Conservation (phyloP, 2,329 filamentous ascomycete species). For the Penicillium sp. region DNA sequence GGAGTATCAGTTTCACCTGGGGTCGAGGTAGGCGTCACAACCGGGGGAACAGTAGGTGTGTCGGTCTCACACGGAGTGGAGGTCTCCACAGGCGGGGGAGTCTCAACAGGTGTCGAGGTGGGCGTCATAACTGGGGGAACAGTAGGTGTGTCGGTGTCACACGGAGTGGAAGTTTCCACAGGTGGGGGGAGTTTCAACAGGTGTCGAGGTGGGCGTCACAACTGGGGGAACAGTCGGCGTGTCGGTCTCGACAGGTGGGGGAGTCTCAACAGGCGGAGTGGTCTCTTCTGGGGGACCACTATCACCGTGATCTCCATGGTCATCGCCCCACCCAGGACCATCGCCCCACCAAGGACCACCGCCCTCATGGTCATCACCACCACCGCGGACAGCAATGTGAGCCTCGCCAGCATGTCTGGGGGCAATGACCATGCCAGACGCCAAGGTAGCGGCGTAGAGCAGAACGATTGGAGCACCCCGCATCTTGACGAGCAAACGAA, state of each 20-base stretch:
- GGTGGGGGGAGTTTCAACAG: background rate
- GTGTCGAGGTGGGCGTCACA: background rate
- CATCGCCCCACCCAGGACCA: conserved; percentile 10
- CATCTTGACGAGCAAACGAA: conserved; percentile 22
- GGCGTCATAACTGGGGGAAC: background rate
- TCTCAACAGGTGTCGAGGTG: background rate
- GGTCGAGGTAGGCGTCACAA: background rate
- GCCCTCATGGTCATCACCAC: conserved; percentile 5
- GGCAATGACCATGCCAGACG: conserved; percentile 18
- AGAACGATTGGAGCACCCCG: conserved; percentile 19
- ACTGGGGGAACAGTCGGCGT: background rate
- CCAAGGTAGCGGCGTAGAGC: conserved; percentile 20
- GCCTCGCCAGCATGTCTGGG: conserved; percentile 17
- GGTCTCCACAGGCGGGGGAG: background rate
- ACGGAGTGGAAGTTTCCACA: background rate
- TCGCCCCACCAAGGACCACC: conserved; percentile 8
- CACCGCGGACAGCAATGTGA: conserved; percentile 12
- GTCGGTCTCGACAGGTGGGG: background rate
- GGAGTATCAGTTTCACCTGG: conserved; percentile 1
- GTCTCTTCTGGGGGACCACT: conserved; percentile 1
- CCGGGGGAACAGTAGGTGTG: background rate
- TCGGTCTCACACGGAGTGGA: conserved; percentile 2
- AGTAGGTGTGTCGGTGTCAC: background rate
- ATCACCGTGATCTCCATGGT: conserved; percentile 1
- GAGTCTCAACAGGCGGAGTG: conserved; percentile 1